Conservation (phyloP, 129 eudicot species). For the Centaurea solstitialis region DNA sequence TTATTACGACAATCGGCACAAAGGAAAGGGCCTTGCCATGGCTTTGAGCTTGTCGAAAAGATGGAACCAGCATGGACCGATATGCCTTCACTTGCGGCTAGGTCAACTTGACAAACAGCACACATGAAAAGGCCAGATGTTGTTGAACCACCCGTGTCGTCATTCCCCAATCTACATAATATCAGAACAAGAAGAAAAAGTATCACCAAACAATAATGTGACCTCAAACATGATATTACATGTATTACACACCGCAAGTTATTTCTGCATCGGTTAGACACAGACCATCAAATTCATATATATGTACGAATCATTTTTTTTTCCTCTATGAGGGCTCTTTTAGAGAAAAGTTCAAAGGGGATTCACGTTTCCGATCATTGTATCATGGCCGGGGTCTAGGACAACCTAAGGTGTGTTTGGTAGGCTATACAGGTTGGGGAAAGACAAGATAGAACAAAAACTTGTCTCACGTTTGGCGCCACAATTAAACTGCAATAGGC, state of each 20-base stretch:
- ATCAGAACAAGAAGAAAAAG: background rate
- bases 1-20: conserved; percentile 73
- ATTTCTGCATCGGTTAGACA: background rate
- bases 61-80: conserved; percentile 94
- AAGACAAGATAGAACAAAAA: no score
- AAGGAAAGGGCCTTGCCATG: conserved; percentile 96
- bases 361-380: background rate
- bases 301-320: background rate
- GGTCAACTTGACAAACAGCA: conserved; percentile 81
- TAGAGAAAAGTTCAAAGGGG: background rate
- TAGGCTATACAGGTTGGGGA: background rate
- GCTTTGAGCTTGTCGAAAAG: conserved; percentile 76
- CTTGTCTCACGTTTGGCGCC: no score
- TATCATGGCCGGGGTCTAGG: background rate
- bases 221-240: no score
- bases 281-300: background rate
- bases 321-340: background rate
- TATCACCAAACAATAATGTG: background rate
- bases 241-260: no score
- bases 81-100: conserved; percentile 77
- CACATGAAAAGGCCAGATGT: conserved; percentile 66
- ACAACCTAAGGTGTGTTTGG: background rate
- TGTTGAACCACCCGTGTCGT: conserved; percentile 41
- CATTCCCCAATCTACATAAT: conserved; percentile 68
- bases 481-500: no score